A percentile compares a stretch with the other conserved stretches of the same genome.
Evolutionary conservation across 805 yeast genomes (phyloP).

Genomic region (Gaillardinia entomophila): DNA sequence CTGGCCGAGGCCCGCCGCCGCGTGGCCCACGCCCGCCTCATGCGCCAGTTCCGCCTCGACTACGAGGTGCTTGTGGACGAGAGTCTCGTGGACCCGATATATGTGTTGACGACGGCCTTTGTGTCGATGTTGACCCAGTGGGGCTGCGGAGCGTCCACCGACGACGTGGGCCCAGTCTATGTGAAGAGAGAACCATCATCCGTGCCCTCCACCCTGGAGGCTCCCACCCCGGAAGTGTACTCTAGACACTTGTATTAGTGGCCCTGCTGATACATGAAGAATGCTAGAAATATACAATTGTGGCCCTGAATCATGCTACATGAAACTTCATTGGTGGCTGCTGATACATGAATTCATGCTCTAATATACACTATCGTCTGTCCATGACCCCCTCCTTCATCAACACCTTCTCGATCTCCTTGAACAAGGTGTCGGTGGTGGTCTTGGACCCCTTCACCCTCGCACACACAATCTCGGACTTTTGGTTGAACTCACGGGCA

Average conservation of each 20-base stretch:
- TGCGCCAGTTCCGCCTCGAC: constrained; percentile 57
- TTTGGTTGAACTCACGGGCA: constrained; percentile 32
- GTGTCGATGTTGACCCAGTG: constrained; percentile 63
- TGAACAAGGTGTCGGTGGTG: constrained; percentile 53
- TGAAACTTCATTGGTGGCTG: too few species aligned
- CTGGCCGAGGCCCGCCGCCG: constrained; percentile 49
- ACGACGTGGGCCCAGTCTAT: constrained; percentile 48
- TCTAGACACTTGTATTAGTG: too few species aligned
- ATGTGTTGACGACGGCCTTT: constrained; percentile 56
- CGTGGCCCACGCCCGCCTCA: constrained; percentile 48
- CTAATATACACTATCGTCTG: too few species aligned
- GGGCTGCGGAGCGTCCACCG: constrained; percentile 51
- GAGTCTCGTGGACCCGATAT: constrained; percentile 39
- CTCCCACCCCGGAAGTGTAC: too few species aligned
- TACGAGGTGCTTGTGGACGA: constrained; percentile 53
- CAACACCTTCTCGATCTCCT: constrained; percentile 61
- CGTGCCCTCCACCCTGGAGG: too few species aligned
- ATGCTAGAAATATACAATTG: too few species aligned
- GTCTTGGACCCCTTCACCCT: constrained; percentile 62
- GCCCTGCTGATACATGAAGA: too few species aligned
- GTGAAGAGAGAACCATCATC: too few species aligned
- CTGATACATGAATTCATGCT: too few species aligned
- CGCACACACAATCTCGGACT: constrained; percentile 53
- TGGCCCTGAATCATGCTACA: too few species aligned
- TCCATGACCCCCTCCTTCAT: constrained; percentile 59